Evolutionary conservation across 2,329 filamentous ascomycete species (phyloP), one percentile per base, ranked within the genome.

Genomic region (Ophiostoma australiae): DNA sequence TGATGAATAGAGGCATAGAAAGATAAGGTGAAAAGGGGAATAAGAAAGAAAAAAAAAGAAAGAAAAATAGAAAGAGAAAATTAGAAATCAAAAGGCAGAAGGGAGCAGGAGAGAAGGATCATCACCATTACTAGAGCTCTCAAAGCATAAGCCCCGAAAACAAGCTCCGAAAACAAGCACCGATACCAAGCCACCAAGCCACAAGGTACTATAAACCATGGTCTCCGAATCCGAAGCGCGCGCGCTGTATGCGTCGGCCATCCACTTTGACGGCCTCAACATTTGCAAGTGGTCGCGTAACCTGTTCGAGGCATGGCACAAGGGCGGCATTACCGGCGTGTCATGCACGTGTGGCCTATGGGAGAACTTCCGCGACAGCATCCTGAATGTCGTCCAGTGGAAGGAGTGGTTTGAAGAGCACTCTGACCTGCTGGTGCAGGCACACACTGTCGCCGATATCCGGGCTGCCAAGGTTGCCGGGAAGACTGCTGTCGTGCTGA

Each of bases 361-460:
- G 80, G 79, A 81, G 70, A 78, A 78, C 3, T 79, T 81, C 69
- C 76, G 79, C 10, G 78, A 74, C 41, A 79, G 77, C 48, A 78
- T 82, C n/a, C 74, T 77, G 69, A 80, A 81, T 52, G 79, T 81
- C 1, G 79, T 81, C 13, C 78, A 81, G 67, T 81, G 79, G 80
- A 81, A 81, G 74, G 77, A 79, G 70, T 81, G 80, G 80, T 81
- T 81, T 69, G 80, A 81, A 70, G 77, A 81, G 73, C 77, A 81
- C 71, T 75, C 76, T 1, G 79, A 81, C 72, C 74, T 81, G 23
- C 80, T 81, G 44, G 76, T 79, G 10, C 80, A 81, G 71, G 69
- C 79, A 3, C 77, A 80, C 27, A 77, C 71, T 0, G 79, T 78
- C 7, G 76, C 75, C 11, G 80, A 81, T 73, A 78, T 81, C 37